Conservation (phyloP, 495 filamentous ascomycete genomes). For the Aspergillus indologenus region DNA sequence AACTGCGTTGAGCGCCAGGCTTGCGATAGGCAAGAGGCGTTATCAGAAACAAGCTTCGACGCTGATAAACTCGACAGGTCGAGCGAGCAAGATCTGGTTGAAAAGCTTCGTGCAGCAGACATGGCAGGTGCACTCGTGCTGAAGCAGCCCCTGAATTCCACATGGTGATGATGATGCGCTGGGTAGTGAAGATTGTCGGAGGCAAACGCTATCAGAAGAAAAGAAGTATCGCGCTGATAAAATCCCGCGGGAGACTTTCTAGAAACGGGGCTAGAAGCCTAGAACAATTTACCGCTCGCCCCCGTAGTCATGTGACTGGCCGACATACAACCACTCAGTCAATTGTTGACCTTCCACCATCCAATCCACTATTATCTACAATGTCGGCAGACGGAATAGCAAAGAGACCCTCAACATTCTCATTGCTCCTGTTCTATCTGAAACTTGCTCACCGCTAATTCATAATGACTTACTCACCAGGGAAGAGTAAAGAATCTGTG, state of each 20-base stretch:
- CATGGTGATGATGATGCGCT: background rate
- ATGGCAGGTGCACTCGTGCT: background rate
- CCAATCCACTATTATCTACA: background rate
- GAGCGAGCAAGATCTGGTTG: constrained; percentile 24
- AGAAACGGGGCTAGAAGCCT: background rate
- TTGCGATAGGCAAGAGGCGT: constrained; percentile 7
- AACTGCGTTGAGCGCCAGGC: background rate
- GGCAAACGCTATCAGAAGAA: background rate
- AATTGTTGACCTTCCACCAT: no score
- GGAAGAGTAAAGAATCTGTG: background rate
- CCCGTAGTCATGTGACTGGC: background rate
- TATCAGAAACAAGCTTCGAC: constrained; percentile 4
- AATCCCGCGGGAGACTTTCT: background rate
- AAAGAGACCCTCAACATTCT: background rate
- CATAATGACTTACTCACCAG: background rate
- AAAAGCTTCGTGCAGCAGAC: constrained; percentile 12
- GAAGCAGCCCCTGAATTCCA: background rate
- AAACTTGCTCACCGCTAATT: background rate
- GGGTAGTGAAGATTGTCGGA: background rate
- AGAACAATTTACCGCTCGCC: background rate
- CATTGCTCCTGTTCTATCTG: background rate
- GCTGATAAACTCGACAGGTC: constrained; percentile 6
- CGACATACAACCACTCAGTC: background rate
- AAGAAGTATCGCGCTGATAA: background rate
- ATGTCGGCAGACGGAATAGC: background rate